Evolutionary conservation across 2,329 filamentous ascomycete species (phyloP).

Genomic region (Paracoccidioides brasiliensis): DNA sequence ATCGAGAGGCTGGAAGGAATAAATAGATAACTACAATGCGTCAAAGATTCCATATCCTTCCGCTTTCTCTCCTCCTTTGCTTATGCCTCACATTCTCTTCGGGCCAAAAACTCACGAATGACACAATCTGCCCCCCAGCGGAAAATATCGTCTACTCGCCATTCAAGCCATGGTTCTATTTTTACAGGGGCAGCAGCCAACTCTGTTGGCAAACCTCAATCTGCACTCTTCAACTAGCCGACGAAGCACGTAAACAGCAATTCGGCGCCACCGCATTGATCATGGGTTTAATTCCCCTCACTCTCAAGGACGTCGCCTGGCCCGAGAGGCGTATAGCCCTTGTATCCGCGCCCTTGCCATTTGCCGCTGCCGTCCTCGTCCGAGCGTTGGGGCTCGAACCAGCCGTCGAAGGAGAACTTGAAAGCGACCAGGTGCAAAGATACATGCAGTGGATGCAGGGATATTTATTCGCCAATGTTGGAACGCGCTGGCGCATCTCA

Average conservation of each 20-base stretch:
- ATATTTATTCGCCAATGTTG: not conserved
- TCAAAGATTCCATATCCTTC: not conserved
- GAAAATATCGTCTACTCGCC: conserved; percentile 39
- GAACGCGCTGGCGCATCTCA: not conserved
- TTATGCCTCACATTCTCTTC: not conserved
- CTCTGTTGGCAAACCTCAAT: conserved; percentile 20
- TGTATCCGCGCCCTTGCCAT: conserved; percentile 12
- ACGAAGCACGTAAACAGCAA: conserved; percentile 22
- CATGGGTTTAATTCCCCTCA: conserved; percentile 23
- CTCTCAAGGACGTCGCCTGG: conserved; percentile 23
- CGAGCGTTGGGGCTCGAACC: conserved; percentile 16
- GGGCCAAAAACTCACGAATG: not conserved
- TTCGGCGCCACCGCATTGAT: conserved; percentile 20
- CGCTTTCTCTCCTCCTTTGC: conserved; percentile 1
- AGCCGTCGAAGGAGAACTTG: conserved; percentile 3
- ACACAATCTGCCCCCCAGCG: conserved; percentile 25
- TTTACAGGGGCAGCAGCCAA: conserved; percentile 3
- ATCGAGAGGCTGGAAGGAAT: not conserved
- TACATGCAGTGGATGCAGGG: conserved; percentile 6
- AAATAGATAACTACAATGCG: not conserved
- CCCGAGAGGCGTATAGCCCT: conserved; percentile 17
- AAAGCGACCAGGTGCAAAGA: conserved; percentile 4
- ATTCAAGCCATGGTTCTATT: conserved; percentile 5
- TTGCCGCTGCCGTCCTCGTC: conserved; percentile 15
- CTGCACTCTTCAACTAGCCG: conserved; percentile 16